Conservation (phyloP, 1,284 basidiomycete species). For the Melampsora abietis-canadensis region DNA sequence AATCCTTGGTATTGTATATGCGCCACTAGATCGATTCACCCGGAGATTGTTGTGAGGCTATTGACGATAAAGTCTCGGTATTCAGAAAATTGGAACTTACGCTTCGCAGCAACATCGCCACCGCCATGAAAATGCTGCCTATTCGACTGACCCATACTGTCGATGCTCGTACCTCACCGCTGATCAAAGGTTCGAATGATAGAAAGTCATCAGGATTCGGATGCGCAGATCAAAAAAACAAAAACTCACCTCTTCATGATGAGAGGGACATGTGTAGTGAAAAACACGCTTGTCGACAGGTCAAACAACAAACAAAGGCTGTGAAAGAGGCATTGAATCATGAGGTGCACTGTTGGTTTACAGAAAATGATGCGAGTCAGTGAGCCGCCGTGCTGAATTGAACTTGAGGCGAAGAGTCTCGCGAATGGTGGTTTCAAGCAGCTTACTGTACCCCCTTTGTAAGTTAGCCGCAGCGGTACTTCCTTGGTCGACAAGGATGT, state of each 20-base stretch:
- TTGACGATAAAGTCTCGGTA: background rate
- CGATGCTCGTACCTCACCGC: background rate
- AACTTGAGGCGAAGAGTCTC: background rate
- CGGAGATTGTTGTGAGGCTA: background rate
- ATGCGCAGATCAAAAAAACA: background rate
- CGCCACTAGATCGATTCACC: background rate
- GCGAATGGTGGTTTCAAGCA: background rate
- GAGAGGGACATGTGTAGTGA: background rate
- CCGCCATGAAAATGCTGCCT: constrained; percentile 5
- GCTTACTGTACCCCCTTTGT: background rate
- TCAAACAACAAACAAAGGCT: background rate
- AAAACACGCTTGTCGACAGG: background rate
- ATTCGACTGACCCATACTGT: background rate
- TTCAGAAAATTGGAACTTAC: background rate
- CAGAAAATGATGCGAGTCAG: too few relatives aligned
- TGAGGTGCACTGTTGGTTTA: background rate
- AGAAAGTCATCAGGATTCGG: background rate
- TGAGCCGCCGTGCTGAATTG: background rate
- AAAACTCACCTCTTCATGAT: background rate
- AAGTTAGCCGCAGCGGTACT: background rate
- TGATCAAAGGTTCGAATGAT: background rate
- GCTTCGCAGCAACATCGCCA: background rate
- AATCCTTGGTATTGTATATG: constrained; percentile 2
- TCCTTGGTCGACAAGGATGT: background rate
- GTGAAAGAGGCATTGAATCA: background rate